A percentile compares a stretch with the other conserved stretches of the same genome.
Evolutionary conservation across 2,329 filamentous ascomycete species (phyloP).

Genomic region (Chaetomium strumarium): DNA sequence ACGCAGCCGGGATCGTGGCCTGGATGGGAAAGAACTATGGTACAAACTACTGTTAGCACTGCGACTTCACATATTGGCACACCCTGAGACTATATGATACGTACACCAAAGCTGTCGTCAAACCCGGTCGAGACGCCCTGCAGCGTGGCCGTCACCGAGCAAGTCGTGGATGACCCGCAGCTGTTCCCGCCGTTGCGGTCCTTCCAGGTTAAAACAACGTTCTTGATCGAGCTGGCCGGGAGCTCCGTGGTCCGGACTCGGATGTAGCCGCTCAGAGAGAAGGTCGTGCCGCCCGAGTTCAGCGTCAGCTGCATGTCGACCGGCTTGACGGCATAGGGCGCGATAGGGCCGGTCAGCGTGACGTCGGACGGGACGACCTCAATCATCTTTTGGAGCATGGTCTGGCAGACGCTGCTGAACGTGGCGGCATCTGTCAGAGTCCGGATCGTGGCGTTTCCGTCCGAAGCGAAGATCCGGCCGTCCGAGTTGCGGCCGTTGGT

Average conservation of each 20-base stretch:
- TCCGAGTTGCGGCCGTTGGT: conserved; percentile 45
- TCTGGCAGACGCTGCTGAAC: conserved; percentile 45
- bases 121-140: conserved; percentile 49
- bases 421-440: conserved; percentile 38
- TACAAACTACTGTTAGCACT: neutral
- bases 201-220: conserved; percentile 50
- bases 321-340: conserved; percentile 55
- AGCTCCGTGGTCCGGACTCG: conserved; percentile 49
- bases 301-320: conserved; percentile 51
- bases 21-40: conserved; percentile 41
- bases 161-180: conserved; percentile 37
- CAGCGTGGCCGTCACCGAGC: conserved; percentile 40
- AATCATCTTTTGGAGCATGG: conserved; percentile 54
- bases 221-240: conserved; percentile 37
- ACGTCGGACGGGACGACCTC: conserved; percentile 51
- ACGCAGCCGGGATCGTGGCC: conserved; percentile 47
- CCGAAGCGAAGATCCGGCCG: conserved; percentile 49
- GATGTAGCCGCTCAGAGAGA: conserved; percentile 50
- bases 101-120: conserved; percentile 50
- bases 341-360: conserved; percentile 45
- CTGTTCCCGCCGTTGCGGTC: conserved; percentile 44
- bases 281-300: conserved; percentile 39
- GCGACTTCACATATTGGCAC: neutral
- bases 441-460: conserved; percentile 49
- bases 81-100: neutral